Evolutionary conservation across 768 basidiomycete species (phyloP).

Genomic region (Xerocomus potaroensis): DNA sequence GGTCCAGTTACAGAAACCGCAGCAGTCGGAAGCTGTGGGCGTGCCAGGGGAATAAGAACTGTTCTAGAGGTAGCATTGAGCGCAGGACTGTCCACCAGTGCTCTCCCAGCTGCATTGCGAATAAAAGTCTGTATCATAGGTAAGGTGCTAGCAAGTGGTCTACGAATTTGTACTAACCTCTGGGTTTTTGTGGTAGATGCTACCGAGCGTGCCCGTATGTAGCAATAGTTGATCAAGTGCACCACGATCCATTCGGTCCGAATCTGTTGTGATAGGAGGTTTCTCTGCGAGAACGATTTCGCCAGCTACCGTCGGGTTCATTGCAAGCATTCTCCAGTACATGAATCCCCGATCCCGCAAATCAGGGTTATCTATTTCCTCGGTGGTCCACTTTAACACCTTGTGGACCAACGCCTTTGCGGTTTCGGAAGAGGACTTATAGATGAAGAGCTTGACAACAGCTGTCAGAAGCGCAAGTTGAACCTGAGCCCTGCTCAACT

Average conservation of each 20-base stretch:
- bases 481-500: constrained; percentile 50
- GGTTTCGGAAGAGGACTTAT: constrained; percentile 76
- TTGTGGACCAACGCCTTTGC: constrained; percentile 90
- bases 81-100: constrained; percentile 83
- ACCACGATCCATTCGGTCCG: constrained; percentile 95
- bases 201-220: constrained; percentile 90
- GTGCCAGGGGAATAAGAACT: constrained; percentile 59
- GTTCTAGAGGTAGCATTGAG: constrained; percentile 77
- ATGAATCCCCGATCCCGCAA: constrained; percentile 96
- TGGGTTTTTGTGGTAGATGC: constrained; percentile 98
- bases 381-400: constrained; percentile 94
- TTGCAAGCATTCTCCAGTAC: constrained; percentile 97
- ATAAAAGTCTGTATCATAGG: constrained; percentile 73
- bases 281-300: constrained; percentile 92
- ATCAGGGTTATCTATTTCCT: constrained; percentile 98
- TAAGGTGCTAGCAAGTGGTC: constrained; percentile 10
- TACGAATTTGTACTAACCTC: constrained; percentile 49
- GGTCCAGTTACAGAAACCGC: constrained; percentile 55
- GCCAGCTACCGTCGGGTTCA: constrained; percentile 83
- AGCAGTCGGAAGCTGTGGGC: constrained; percentile 43
- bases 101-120: constrained; percentile 79
- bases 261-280: constrained; percentile 96
- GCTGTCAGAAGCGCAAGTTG: constrained; percentile 94
- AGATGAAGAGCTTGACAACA: constrained; percentile 92
- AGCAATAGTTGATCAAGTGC: constrained; percentile 91